Evolutionary conservation across 495 filamentous ascomycete genomes (phyloP), one percentile per base, ranked within the genome.

Genomic region (Annulohypoxylon nitens): DNA sequence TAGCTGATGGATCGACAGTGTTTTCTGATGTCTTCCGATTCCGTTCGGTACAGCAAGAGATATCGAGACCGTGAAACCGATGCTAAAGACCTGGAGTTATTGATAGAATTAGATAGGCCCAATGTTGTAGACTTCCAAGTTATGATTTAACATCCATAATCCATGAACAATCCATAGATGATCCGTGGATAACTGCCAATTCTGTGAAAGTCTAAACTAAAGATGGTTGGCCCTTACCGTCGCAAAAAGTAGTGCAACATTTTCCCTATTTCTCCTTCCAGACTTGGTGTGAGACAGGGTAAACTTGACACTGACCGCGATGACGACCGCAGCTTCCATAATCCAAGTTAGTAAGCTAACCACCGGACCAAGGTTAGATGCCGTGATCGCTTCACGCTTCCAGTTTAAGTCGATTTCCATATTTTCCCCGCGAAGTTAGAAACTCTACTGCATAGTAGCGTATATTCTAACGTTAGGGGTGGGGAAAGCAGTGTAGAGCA

Each of bases 341-440:
- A 54, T 54, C 50, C 50, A 54, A 2, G 50, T 54, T 23, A 54
- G 50, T 12, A 54, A 54, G 26, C 50, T 54, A 7, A 54, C 50
- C 33, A 54, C 23, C 9, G 50, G 50, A 4, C 50, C 50, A 33
- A 54, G 50, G 50, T 54, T 54, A 54, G 23, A 12, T 5, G 23
- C 50, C 18, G 50, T 54, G 50, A 54, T 54, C 8, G 50, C 50
- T 14, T 54, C 50, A 26, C 50, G 50, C 50, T 54, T 54, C 30
- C 30, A 30, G 30, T 30, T 30, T 6, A 30, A 30, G 5, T 30
- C 23, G 10, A 54, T 54, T 54, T 26, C 43, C 41, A 45, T 45
- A 11, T 51, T 51, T 30, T 54, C 4, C 23, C 23, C 50, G 9
- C 50, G 8, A 4, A 12, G 23, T 8, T 12, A 33, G 23, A 54